Percentiles rank a stretch among this genome's conserved stretches.
Conservation (phyloP, 345 rosid species). For the Citrus mangshanensis region DNA sequence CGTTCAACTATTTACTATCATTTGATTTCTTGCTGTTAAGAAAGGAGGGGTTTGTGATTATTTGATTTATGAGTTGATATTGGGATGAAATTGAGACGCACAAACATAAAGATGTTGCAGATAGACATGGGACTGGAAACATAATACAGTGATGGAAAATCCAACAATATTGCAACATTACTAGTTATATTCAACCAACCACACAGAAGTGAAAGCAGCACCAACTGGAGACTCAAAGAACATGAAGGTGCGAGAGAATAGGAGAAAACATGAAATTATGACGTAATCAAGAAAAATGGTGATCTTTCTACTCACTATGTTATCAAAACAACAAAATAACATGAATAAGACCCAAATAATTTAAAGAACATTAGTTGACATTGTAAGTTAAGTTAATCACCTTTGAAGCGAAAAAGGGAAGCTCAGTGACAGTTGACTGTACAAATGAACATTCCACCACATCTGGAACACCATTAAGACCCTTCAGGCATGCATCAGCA, state of each 20-base stretch:
- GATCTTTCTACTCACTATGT: neutral
- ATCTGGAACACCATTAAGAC: conserved; percentile 77
- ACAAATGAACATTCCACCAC: conserved; percentile 77
- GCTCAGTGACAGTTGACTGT: conserved; percentile 69
- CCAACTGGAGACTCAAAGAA: neutral
- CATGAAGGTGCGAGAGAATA: neutral
- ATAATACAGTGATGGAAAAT: neutral
- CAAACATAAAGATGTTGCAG: too few species aligned
- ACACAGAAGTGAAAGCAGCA: neutral
- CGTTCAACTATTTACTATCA: too few species aligned
- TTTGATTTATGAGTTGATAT: too few species aligned
- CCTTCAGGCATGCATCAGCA: conserved; percentile 85
- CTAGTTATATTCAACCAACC: neutral
- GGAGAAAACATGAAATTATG: neutral
- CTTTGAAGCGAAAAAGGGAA: conserved; percentile 86
- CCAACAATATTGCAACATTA: neutral
- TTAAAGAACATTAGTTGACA: neutral
- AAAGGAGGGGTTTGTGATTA: too few species aligned
- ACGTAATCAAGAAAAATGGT: neutral
- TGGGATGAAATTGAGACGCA: too few species aligned
- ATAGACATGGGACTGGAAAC: neutral
- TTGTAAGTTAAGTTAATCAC: conserved; percentile 22
- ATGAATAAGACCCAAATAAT: neutral
- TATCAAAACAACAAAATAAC: neutral
- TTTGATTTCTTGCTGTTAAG: too few species aligned